Evolutionary conservation across 129 eudicot species (phyloP).

Genomic region (Chrysanthemum lavandulifolium): DNA sequence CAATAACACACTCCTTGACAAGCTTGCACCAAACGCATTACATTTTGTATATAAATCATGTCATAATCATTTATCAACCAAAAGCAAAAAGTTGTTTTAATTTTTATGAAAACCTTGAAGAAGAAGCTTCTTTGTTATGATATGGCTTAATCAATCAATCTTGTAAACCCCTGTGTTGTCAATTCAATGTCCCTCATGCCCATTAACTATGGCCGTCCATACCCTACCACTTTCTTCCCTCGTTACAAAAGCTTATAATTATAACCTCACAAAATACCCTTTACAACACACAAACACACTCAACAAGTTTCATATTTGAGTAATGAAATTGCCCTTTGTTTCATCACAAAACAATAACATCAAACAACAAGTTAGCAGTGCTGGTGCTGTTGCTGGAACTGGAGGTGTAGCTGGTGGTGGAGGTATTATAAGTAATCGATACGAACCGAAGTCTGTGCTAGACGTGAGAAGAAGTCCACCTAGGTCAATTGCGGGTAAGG

Average conservation of each 20-base stretch:
- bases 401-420: conserved; percentile 13
- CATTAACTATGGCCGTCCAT: conserved; percentile 40
- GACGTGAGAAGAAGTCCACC: conserved; percentile 81
- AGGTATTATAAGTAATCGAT: conserved; percentile 32
- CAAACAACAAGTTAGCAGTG: conserved; percentile 19
- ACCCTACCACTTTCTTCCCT: conserved; percentile 35
- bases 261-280: conserved; percentile 43
- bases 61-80: not conserved
- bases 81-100: conserved; percentile 22
- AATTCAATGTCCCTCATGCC: conserved; percentile 41
- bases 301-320: conserved; percentile 23
- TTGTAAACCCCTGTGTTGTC: conserved; percentile 28
- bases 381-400: not conserved
- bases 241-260: conserved; percentile 59
- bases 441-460: conserved; percentile 95
- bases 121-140: conserved; percentile 38
- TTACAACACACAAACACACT: not conserved
- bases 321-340: conserved; percentile 89
- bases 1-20: not conserved
- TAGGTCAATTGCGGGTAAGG: conserved; percentile 40
- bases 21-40: conserved; percentile 6
- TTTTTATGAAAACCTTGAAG: conserved; percentile 31
- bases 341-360: conserved; percentile 44
- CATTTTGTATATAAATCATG: not conserved
- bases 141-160: conserved; percentile 35